phyloP scores from a whole-genome alignment of 2,329 filamentous ascomycete genomes.

The Ilyonectria sp. region DNA sequence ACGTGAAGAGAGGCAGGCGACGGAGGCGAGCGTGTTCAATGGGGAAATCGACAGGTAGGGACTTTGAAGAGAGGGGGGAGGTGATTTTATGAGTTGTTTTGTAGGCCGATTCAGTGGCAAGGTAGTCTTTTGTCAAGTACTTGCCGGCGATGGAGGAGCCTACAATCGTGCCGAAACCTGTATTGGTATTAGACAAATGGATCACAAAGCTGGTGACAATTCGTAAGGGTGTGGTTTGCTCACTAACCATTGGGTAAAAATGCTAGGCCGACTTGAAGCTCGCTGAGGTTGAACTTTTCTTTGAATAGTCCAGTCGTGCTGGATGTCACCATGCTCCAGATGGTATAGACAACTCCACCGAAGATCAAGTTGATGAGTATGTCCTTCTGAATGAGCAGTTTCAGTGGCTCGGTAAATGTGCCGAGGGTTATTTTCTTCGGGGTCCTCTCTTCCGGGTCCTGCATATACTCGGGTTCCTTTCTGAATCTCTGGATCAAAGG shows the following conservation, averaged over 20 bases:
- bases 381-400: slow-evolving; percentile 21
- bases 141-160: slow-evolving; percentile 14
- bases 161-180: slow-evolving; percentile 23
- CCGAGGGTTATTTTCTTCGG: slow-evolving; percentile 3
- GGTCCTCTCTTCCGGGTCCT: background rate
- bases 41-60: slow-evolving; percentile 17
- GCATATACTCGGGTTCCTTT: slow-evolving; percentile 8
- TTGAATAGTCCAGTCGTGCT: slow-evolving; percentile 17
- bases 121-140: slow-evolving; percentile 20
- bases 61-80: background rate
- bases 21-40: slow-evolving; percentile 22
- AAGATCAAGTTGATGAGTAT: slow-evolving; percentile 16
- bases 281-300: slow-evolving; percentile 10
- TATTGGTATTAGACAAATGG: background rate
- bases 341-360: slow-evolving; percentile 20
- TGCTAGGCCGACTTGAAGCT: slow-evolving; percentile 16
- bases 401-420: slow-evolving; percentile 17
- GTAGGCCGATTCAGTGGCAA: slow-evolving; percentile 11
- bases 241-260: slow-evolving; percentile 26
- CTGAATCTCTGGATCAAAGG: slow-evolving; percentile 9
- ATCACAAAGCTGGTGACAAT: background rate
- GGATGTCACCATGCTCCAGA: slow-evolving; percentile 29
- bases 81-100: slow-evolving; percentile 6
- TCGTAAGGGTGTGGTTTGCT: too few relatives aligned
- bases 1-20: slow-evolving; percentile 3